Percentiles rank a stretch among this genome's conserved stretches.
Conservation (phyloP, 768 basidiomycete species). For the Mrakia frigida region DNA sequence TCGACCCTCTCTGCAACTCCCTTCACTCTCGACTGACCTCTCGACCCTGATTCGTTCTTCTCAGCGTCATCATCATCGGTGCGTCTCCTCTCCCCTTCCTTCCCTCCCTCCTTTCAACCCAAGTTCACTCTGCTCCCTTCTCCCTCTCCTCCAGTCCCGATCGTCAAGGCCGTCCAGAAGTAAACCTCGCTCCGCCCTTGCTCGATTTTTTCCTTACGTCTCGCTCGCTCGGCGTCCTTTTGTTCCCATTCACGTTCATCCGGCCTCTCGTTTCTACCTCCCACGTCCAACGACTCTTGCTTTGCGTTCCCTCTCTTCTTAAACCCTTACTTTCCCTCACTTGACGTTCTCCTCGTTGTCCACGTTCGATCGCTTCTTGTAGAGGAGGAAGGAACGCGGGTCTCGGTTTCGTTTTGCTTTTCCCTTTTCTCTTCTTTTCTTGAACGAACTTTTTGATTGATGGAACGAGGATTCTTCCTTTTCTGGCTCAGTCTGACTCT, state of each 20-base stretch:
- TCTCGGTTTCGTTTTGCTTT: not conserved
- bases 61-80: slow-evolving; percentile 55
- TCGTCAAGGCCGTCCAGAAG: slow-evolving; percentile 72
- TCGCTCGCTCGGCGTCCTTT: not conserved
- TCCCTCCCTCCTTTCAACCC: not conserved
- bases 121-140: not conserved
- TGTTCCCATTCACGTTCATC: not conserved
- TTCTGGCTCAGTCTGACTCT: no score
- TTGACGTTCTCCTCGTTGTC: not conserved
- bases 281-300: not conserved
- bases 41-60: not conserved
- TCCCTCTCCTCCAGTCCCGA: slow-evolving; percentile 54
- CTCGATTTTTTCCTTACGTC: not conserved
- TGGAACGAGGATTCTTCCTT: not conserved
- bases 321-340: not conserved
- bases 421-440: not conserved
- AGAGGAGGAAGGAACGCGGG: not conserved
- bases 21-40: no score
- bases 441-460: not conserved
- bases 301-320: not conserved
- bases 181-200: not conserved
- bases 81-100: not conserved
- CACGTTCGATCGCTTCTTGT: not conserved
- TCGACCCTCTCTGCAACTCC: not conserved
- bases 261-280: not conserved